A percentile compares a stretch with the other conserved stretches of the same genome.
These are phyloP conservation scores for Penicillium alfredii DNA, from an alignment of 495 filamentous ascomycete species.

Conservation along the genomic window DNA sequence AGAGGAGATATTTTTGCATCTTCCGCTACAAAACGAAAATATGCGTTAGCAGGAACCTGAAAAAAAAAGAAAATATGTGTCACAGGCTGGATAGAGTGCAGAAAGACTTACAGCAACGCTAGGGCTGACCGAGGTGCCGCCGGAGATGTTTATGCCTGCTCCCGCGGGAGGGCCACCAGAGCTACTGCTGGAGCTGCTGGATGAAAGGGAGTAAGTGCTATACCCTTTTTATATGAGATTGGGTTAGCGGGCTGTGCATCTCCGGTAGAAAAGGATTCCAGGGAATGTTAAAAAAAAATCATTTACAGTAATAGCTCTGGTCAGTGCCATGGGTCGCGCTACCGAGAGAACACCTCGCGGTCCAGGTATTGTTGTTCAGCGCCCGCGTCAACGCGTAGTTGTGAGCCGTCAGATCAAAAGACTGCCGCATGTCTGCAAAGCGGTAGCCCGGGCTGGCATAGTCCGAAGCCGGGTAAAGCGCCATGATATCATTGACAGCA, in stretches of 20 bases:
- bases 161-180: constrained; percentile 5
- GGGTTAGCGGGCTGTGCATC: no score
- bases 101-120: constrained; percentile 8
- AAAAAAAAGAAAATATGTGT: background rate
- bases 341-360: constrained; percentile 22
- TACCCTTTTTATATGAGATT: constrained; percentile 10
- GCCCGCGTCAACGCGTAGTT: constrained; percentile 27
- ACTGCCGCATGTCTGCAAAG: constrained; percentile 31
- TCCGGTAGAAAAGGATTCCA: no score
- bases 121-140: constrained; percentile 7
- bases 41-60: background rate
- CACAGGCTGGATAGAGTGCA: no score
- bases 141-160: constrained; percentile 5
- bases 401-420: constrained; percentile 29
- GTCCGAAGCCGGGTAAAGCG: constrained; percentile 25
- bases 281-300: no score
- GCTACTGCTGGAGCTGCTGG: constrained; percentile 6
- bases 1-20: constrained; percentile 28
- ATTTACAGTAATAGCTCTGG: constrained; percentile 27
- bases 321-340: constrained; percentile 30
- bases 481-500: constrained; percentile 19
- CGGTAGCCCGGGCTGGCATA: constrained; percentile 26
- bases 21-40: constrained; percentile 8
- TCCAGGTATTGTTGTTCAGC: constrained; percentile 30
- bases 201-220: constrained; percentile 22